These are phyloP conservation scores for Sonneratia alba DNA, from an alignment of 345 rosid species.

Conservation along the genomic window DNA sequence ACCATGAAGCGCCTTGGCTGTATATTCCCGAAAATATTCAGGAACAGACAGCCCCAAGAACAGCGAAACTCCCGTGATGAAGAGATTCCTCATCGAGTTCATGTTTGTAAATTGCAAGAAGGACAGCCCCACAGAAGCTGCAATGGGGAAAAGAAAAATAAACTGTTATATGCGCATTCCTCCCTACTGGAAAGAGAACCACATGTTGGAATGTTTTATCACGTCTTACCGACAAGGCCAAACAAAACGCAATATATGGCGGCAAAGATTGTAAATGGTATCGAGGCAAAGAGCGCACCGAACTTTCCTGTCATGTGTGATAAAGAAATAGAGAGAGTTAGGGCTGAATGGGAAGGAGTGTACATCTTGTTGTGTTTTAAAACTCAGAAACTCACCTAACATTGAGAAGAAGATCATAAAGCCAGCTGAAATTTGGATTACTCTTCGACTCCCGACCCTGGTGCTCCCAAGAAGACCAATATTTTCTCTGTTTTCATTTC, in stretches of 20 bases:
- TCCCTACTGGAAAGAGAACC: neutral
- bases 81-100: slow-evolving; percentile 97
- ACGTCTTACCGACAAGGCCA: slow-evolving; percentile 73
- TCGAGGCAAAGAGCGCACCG: slow-evolving; percentile 92
- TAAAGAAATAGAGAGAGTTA: neutral
- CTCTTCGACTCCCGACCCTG: slow-evolving; percentile 92
- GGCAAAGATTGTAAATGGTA: slow-evolving; percentile 92
- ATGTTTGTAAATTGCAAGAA: slow-evolving; percentile 96
- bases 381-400: slow-evolving; percentile 40
- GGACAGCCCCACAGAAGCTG: slow-evolving; percentile 92
- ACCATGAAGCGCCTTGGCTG: slow-evolving; percentile 70
- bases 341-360: neutral
- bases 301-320: slow-evolving; percentile 57
- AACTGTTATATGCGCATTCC: neutral
- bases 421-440: slow-evolving; percentile 90
- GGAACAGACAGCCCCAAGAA: slow-evolving; percentile 87
- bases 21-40: slow-evolving; percentile 77
- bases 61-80: slow-evolving; percentile 72
- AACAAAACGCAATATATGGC: slow-evolving; percentile 84
- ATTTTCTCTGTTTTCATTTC: slow-evolving; percentile 57
- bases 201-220: neutral
- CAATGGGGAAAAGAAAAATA: slow-evolving; percentile 7
- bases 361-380: neutral
- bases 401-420: slow-evolving; percentile 98
- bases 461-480: slow-evolving; percentile 96